These are phyloP conservation scores for Dictyostelium firmibasis DNA, from an alignment of 78 protist genomes.

Conservation along the genomic window DNA sequence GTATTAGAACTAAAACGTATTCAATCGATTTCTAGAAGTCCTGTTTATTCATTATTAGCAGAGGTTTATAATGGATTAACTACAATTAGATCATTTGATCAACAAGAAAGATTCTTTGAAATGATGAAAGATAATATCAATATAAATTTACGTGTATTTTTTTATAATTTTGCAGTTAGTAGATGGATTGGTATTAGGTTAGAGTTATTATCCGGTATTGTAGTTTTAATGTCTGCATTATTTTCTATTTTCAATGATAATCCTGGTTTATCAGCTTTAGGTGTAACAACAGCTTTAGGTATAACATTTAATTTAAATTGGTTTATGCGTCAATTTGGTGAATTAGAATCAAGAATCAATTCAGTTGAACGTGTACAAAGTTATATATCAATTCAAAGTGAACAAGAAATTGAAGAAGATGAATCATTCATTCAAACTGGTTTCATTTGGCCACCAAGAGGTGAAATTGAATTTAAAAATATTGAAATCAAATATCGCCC, in stretches of 20 bases:
- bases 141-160: slow-evolving; percentile 56
- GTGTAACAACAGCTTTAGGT: slow-evolving; percentile 68
- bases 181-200: slow-evolving; percentile 90
- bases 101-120: slow-evolving; percentile 10
- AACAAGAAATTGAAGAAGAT: slow-evolving; percentile 11
- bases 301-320: slow-evolving; percentile 50
- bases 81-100: slow-evolving; percentile 92
- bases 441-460: slow-evolving; percentile 85
- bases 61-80: slow-evolving; percentile 91
- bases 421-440: background rate
- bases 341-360: slow-evolving; percentile 86
- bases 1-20: slow-evolving; percentile 89
- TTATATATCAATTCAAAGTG: slow-evolving; percentile 23
- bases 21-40: slow-evolving; percentile 90
- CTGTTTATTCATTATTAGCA: slow-evolving; percentile 85
- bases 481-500: slow-evolving; percentile 83
- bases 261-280: slow-evolving; percentile 83
- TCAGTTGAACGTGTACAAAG: slow-evolving; percentile 68
- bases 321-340: slow-evolving; percentile 37
- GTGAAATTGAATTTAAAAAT: slow-evolving; percentile 75
- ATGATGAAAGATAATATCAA: slow-evolving; percentile 4
- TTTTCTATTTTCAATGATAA: slow-evolving; percentile 23
- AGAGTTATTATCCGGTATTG: slow-evolving; percentile 58
- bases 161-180: slow-evolving; percentile 34
- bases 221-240: slow-evolving; percentile 62